Evolutionary conservation across 352 stramenopile genomes (phyloP).

Genomic region (Phytophthora litchii): DNA sequence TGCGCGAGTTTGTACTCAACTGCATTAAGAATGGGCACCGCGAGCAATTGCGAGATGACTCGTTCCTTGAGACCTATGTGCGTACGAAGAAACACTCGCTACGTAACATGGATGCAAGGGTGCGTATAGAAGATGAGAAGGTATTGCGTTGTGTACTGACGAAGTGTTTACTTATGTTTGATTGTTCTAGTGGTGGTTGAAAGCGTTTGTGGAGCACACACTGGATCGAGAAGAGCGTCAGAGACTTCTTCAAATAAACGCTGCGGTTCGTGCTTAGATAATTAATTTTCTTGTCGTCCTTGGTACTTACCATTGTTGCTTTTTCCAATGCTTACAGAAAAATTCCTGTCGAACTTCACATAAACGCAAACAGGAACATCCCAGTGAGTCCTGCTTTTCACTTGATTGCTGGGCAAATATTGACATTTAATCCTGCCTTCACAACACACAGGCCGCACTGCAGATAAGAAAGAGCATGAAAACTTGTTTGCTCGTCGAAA

Average conservation of each 20-base stretch:
- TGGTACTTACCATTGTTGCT: slow-evolving; percentile 1
- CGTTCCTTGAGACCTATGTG: slow-evolving; percentile 60
- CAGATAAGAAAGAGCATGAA: slow-evolving; percentile 78
- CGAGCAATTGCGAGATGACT: slow-evolving; percentile 62
- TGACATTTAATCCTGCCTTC: slow-evolving; percentile 8
- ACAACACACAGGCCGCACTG: slow-evolving; percentile 48
- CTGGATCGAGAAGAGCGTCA: slow-evolving; percentile 65
- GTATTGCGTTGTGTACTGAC: slow-evolving; percentile 7
- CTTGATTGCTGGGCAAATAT: neutral
- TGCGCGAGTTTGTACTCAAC: slow-evolving; percentile 62
- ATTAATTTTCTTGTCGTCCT: neutral
- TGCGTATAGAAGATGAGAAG: slow-evolving; percentile 26
- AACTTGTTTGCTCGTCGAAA: slow-evolving; percentile 75
- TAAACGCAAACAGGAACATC: slow-evolving; percentile 77
- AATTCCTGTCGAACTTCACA: slow-evolving; percentile 58
- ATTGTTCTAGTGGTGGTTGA: slow-evolving; percentile 69
- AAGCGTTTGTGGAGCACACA: slow-evolving; percentile 73
- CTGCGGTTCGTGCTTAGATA: slow-evolving; percentile 29
- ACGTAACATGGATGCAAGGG: slow-evolving; percentile 72
- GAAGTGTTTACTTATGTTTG: slow-evolving; percentile 4
- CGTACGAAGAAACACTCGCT: slow-evolving; percentile 65
- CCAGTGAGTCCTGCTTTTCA: slow-evolving; percentile 39
- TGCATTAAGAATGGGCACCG: slow-evolving; percentile 47
- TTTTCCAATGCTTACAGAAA: slow-evolving; percentile 24
- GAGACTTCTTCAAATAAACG: slow-evolving; percentile 50